These are phyloP conservation scores for Cladosporium sp. DNA, from an alignment of 2,329 filamentous ascomycete species.

Conservation along the genomic window DNA sequence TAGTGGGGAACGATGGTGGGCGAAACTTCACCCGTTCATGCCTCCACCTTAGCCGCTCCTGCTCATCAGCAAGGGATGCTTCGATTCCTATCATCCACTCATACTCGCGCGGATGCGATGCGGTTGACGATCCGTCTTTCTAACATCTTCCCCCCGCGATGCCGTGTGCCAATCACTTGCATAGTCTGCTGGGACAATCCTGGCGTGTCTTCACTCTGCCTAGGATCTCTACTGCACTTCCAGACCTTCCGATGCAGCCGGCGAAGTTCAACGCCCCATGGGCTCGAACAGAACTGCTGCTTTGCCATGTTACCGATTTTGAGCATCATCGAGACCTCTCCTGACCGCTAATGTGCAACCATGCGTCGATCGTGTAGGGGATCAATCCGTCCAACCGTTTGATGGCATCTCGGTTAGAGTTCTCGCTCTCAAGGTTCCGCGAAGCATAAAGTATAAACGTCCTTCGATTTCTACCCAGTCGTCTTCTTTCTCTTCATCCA, in stretches of 20 bases:
- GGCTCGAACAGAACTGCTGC: conserved; percentile 6
- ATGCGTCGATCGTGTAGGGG: background rate
- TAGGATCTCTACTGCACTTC: background rate
- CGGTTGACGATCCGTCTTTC: background rate
- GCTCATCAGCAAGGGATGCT: conserved; percentile 10
- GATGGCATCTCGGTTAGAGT: conserved; percentile 7
- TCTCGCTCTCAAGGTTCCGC: background rate
- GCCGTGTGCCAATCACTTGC: background rate
- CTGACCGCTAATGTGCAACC: background rate
- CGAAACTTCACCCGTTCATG: background rate
- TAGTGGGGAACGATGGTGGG: conserved; percentile 5
- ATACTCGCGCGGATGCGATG: conserved; percentile 1
- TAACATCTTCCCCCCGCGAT: background rate
- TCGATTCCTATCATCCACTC: conserved; percentile 1
- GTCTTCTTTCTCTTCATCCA: conserved; percentile 16
- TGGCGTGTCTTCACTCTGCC: background rate
- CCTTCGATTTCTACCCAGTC: conserved; percentile 14
- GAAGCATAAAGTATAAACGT: conserved; percentile 19
- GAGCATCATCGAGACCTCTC: background rate
- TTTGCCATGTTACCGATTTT: conserved; percentile 19
- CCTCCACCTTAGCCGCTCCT: conserved; percentile 1
- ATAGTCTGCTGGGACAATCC: conserved; percentile 1
- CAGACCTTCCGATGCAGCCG: background rate
- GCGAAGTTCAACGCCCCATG: conserved; percentile 6
- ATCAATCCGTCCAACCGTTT: conserved; percentile 7